Conservation (phyloP, 352 stramenopile species). For the Blastocystis sp. region DNA sequence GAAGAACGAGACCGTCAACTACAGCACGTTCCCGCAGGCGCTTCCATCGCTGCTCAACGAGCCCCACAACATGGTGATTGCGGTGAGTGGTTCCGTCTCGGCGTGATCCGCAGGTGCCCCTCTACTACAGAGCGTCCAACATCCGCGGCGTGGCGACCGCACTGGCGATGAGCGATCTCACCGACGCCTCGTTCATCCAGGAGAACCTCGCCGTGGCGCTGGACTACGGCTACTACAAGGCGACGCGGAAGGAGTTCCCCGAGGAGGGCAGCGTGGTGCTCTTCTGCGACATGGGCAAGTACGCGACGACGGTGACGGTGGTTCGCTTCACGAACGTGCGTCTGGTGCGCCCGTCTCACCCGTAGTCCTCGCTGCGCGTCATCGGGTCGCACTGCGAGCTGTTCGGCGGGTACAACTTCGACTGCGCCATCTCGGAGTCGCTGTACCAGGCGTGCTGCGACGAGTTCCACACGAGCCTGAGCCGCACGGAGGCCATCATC, state of each 20-base stretch:
- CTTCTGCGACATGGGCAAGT: conserved; percentile 67
- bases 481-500: background rate
- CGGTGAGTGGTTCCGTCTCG: background rate
- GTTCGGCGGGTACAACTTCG: conserved; percentile 33
- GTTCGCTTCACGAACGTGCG: conserved; percentile 52
- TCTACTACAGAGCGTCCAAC: conserved; percentile 49
- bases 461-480: background rate
- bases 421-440: conserved; percentile 11
- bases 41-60: background rate
- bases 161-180: conserved; percentile 6
- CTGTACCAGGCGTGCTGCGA: background rate
- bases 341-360: background rate
- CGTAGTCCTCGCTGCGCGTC: background rate
- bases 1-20: background rate
- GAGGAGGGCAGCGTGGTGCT: background rate
- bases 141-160: conserved; percentile 34
- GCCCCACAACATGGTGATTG: background rate
- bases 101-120: conserved; percentile 4
- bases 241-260: conserved; percentile 37
- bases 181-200: background rate
- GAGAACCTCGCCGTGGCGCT: conserved; percentile 60
- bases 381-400: background rate
- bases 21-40: background rate
- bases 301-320: conserved; percentile 35
- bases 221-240: conserved; percentile 71